Evolutionary conservation across 106 monocot genomes (phyloP), one percentile per base, ranked within the genome.

Genomic region (Dendrobium huoshanense): DNA sequence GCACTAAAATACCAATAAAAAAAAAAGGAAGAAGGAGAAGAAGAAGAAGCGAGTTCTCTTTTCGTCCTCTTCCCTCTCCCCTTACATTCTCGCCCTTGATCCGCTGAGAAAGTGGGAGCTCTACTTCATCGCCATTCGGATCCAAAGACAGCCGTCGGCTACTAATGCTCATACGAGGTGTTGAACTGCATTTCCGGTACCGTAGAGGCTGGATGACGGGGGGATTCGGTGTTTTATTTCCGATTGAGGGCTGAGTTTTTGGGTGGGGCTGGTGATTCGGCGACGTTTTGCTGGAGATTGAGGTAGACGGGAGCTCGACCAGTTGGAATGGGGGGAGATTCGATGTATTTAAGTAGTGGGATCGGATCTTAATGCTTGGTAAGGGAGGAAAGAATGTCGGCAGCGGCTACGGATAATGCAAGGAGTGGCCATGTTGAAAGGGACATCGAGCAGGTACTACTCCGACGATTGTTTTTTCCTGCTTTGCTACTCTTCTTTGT

Each of bases 391-490:
- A 79, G 49, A 80, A 70, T 80, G 77, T 61, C 85, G 75, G 78
- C 88, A 73, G 85, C 88, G 73, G 85, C 82, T 79, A 75, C 65
- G 65, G 88, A 80, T 77, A 77, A 77, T 51, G 77, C 54, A 24
- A 55, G 87, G 82, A 47, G 72, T 43, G 84, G 81, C 37, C 77
- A 80, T 17, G 88, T 86, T 43, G 88, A 88, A 82, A 80, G 88
- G 47, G 88, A 88, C 79, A 83, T 88, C 79, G 88, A 88, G 81
- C 88, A 88, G 88, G 88, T 88, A 54, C 41, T 67, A 42, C 5
- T 65, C 25, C 3, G 18, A 79, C 67, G 24, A 43, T 44, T 67
- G 40, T 33, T 80, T 79, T n/a, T 29, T 76, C 78, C 49, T 48
- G 10, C 56, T 80, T 59, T 47, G 48, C 19, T 55, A 59, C 27